Percentiles rank a stretch among this genome's conserved stretches.
These are phyloP conservation scores for Ophiostoma sp. DNA, from an alignment of 2,329 filamentous ascomycete genomes.

Conservation along the genomic window DNA sequence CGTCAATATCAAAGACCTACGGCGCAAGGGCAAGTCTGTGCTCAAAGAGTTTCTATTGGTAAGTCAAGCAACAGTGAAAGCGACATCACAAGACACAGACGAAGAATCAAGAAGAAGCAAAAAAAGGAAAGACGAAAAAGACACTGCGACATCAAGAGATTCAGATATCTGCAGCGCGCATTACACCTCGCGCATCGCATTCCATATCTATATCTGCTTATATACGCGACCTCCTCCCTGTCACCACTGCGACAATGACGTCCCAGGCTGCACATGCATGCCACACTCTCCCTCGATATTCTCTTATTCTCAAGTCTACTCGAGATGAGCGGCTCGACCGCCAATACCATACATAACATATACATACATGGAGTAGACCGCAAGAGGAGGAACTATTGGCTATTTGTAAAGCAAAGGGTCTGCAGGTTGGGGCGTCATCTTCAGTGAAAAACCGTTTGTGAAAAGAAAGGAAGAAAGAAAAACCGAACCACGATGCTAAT, in stretches of 20 bases:
- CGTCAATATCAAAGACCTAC: constrained; percentile 39
- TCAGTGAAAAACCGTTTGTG: constrained; percentile 22
- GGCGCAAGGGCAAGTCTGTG: constrained; percentile 54
- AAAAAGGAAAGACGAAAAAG: not conserved
- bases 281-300: not conserved
- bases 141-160: constrained; percentile 1
- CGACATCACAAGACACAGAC: not conserved
- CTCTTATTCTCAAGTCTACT: not conserved
- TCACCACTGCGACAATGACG: constrained; percentile 6
- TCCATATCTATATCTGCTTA: not conserved
- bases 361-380: constrained; percentile 22
- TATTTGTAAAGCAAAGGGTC: constrained; percentile 23
- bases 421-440: constrained; percentile 58
- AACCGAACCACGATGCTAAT: constrained; percentile 47
- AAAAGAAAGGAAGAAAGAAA: constrained; percentile 9
- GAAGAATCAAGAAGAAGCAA: not conserved
- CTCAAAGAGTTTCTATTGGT: constrained; percentile 62
- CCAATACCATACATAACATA: constrained; percentile 22
- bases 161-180: constrained; percentile 3
- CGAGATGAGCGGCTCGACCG: not conserved
- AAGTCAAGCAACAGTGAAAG: constrained; percentile 42
- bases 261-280: not conserved
- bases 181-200: not conserved
- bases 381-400: constrained; percentile 26
- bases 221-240: constrained; percentile 11